Evolutionary conservation across 352 stramenopile genomes (phyloP).

Genomic region (Plasmopara muralis): DNA sequence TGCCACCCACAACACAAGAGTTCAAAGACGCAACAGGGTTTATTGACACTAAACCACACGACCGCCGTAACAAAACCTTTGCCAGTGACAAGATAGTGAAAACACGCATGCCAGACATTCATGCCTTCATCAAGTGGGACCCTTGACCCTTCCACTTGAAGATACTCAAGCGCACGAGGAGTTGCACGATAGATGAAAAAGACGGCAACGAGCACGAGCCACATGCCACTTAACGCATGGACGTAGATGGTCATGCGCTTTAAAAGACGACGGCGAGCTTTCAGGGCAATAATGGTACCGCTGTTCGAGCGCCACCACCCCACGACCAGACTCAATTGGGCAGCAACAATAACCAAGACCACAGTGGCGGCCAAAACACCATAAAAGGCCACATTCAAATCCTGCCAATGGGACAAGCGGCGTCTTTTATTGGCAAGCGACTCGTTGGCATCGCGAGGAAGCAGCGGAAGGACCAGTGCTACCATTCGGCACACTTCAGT

Average conservation of each 20-base stretch:
- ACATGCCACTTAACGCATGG: conserved; percentile 58
- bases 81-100: conserved; percentile 51
- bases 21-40: conserved; percentile 40
- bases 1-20: conserved; percentile 27
- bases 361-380: conserved; percentile 48
- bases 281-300: conserved; percentile 63
- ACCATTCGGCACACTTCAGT: conserved; percentile 49
- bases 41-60: conserved; percentile 64
- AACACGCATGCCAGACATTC: conserved; percentile 40
- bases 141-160: conserved; percentile 20
- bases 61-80: conserved; percentile 61
- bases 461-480: conserved; percentile 36
- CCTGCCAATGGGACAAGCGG: conserved; percentile 45
- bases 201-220: conserved; percentile 49
- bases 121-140: conserved; percentile 10
- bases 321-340: conserved; percentile 51
- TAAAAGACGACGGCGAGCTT: conserved; percentile 61
- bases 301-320: conserved; percentile 76
- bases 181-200: conserved; percentile 63
- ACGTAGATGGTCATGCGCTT: conserved; percentile 71
- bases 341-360: conserved; percentile 50
- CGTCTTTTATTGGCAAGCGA: conserved; percentile 6
- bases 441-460: conserved; percentile 30
- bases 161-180: conserved; percentile 24
- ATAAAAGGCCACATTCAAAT: conserved; percentile 56